Conservation (phyloP, 140 eudicot species). For the Oenanthe javanica region DNA sequence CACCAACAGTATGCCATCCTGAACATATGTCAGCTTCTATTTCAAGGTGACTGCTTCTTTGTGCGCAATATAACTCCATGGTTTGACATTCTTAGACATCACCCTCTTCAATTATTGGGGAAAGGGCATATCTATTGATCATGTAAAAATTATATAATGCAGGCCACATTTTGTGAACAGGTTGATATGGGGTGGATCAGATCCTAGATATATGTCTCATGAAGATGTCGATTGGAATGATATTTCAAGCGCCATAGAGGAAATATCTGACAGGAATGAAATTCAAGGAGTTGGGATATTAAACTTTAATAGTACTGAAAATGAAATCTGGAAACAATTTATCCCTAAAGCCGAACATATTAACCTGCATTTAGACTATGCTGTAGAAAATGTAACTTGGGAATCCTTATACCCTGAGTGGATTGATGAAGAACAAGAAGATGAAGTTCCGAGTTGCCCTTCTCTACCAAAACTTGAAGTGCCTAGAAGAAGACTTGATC, state of each 20-base stretch:
- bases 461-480: constrained; percentile 45
- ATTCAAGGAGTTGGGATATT: constrained; percentile 54
- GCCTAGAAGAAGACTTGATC: constrained; percentile 42
- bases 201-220: constrained; percentile 53
- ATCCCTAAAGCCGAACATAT: constrained; percentile 38
- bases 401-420: constrained; percentile 73
- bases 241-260: constrained; percentile 22
- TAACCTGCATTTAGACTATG: constrained; percentile 43
- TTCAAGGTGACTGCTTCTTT: constrained; percentile 31
- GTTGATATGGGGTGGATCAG: constrained; percentile 62
- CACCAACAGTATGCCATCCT: constrained; percentile 26
- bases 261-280: constrained; percentile 20
- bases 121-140: constrained; percentile 8
- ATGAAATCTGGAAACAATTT: constrained; percentile 32
- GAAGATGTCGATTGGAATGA: constrained; percentile 54
- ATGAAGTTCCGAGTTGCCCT: constrained; percentile 67
- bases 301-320: constrained; percentile 48
- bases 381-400: constrained; percentile 55
- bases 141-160: constrained; percentile 22
- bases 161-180: constrained; percentile 46
- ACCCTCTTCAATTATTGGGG: background rate
- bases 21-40: constrained; percentile 32
- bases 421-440: constrained; percentile 87
- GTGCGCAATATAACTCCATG: background rate
- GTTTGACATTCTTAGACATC: background rate